Base-by-base conservation (phyloP, 352 stramenopile species). In the Phytophthora multivora region DNA sequence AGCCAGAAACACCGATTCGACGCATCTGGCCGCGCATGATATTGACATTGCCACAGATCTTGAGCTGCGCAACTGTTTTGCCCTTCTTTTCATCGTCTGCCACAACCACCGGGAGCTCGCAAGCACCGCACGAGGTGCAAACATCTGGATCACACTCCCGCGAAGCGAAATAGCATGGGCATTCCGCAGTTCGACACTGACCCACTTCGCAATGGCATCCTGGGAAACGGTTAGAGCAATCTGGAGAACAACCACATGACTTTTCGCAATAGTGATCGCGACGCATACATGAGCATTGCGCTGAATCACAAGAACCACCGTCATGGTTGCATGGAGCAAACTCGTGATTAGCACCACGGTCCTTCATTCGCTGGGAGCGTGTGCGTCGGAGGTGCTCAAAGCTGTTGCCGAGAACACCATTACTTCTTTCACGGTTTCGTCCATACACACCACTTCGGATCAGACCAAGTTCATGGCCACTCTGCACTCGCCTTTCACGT, bases 261-360 rank as follows among this genome's bases (percentile, higher is more conserved):
- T 80, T 85, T 31, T 91, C 83, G 50, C 85, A 94, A 40, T 88
- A 92, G 58, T 94, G 85, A 33, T 94, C 85, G 15, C 85, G 73
- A n/a, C 79, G 76, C 79, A 94, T 94, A 55, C 85, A 94, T 11
- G 77, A 80, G 53, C 85, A 94, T 30, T 80, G 75, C 10, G 71
- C 80, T 5, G 77, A 77, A 42, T 91, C 85, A 58, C 85, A 94
- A 12, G 78, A 77, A 0, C 42, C 52, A 5, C 76, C 71, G 3
- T 65, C 59, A 63, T 93, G 85, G 31, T 86, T 71, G 58, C 85
- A 94, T 10, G 85, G 83, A 33, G 80, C 51, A 59, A 77, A 94
- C 53, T 89, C 80, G 56, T 91, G 83, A 62, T 91, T 92, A 7
- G 83, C 75, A 38, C 83, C 83, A 15, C 79, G 75, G 66, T 94